Evolutionary conservation across 116 monocot species (phyloP), one percentile per base, ranked within the genome.

Genomic region (Trichopus zeylanicus): DNA sequence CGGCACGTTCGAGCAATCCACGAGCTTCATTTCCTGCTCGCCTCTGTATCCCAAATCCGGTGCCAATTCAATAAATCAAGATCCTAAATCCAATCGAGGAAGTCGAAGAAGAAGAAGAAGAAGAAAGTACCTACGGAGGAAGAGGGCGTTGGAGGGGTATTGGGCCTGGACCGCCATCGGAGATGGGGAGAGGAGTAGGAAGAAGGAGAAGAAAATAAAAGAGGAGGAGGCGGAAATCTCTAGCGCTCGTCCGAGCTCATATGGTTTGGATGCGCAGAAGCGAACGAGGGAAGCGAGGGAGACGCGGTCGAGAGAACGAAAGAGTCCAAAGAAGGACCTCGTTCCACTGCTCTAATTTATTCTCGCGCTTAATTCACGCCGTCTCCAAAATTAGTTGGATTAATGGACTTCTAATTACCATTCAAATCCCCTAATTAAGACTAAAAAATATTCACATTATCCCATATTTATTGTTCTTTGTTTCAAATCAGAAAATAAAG

Each of bases 81-180:
- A 42, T 24, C 48, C 55, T 0, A 31, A 56, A 29, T 13, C 42
- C 29, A 19, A 16, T 25, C 11, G 6, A 53, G 23, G 29, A 53
- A 29, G 7, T 26, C 9, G 55, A 31, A 16, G 15, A 46, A 30
- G 16, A 25, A 20, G n/a, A 34, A 22, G 24, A 26, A 6, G 34
- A 29, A 5, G 1, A 4, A 24, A 21, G 33, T 38, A 70, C 70
- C 77, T 71, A 60, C 57, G 53, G 55, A 66, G 61, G 10, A 67
- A 29, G 18, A 77, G 42, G 49, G 62, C 46, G 62, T 56, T 77
- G 66, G 77, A 71, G 1, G 71, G 70, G 59, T 77, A 67, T 37
- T 77, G 77, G 25, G 70, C 70, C 15, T 70, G 60, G 42, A 77
- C 77, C 47, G 77, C 77, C 77, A 77, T 77, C 51, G 57, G 18